These are phyloP conservation scores for Raddia distichophylla DNA, from an alignment of 176 grass and related monocot species.

Conservation along the genomic window DNA sequence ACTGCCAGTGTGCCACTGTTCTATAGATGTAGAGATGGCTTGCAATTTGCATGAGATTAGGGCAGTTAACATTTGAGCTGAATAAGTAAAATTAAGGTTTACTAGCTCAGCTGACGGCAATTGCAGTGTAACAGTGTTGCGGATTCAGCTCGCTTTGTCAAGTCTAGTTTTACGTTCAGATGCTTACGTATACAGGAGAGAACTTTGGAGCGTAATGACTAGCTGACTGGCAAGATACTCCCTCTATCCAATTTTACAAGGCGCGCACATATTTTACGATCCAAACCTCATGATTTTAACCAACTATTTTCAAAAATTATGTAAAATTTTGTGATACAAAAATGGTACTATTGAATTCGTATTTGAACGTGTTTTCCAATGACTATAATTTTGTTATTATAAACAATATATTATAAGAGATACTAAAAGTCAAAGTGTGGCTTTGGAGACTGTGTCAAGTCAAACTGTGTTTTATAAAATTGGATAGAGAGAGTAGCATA, in stretches of 20 bases:
- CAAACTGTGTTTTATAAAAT: no score
- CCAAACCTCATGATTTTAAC: no score
- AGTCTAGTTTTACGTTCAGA: background rate
- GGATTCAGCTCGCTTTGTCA: background rate
- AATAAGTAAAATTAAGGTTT: slow-evolving; percentile 12
- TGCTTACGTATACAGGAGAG: background rate
- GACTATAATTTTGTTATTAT: no score
- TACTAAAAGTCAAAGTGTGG: no score
- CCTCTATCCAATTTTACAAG: no score
- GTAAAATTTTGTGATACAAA: no score
- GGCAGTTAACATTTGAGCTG: background rate
- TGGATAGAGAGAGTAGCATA: background rate
- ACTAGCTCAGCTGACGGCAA: background rate
- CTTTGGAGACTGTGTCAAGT: no score
- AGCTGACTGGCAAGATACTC: background rate
- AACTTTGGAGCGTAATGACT: background rate
- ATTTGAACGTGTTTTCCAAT: no score
- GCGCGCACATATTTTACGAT: no score
- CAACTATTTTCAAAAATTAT: no score
- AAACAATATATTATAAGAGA: no score
- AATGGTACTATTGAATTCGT: no score
- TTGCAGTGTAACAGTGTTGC: background rate
- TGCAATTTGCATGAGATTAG: slow-evolving; percentile 10
- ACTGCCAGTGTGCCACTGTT: background rate
- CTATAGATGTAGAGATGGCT: background rate